Percentiles rank a stretch among this genome's conserved stretches.
Conservation (phyloP, 1,284 basidiomycete genomes). For the Malassezia brasiliensis region DNA sequence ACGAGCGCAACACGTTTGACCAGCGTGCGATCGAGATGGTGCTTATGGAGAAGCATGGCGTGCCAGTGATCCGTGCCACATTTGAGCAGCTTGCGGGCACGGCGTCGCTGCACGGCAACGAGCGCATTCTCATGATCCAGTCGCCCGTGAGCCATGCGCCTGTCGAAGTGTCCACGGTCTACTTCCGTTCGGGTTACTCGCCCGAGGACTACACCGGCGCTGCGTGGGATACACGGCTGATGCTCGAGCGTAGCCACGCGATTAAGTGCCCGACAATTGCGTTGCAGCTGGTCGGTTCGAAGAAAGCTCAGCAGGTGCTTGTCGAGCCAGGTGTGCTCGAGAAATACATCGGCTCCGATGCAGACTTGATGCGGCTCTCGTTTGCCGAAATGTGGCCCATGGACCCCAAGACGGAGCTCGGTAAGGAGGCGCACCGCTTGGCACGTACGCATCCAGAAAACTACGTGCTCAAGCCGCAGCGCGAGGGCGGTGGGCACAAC, state of each 20-base stretch:
- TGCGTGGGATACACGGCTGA: slow-evolving; percentile 62
- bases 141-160: neutral
- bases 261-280: slow-evolving; percentile 89
- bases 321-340: slow-evolving; percentile 66
- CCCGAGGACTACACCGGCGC: slow-evolving; percentile 66
- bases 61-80: slow-evolving; percentile 26
- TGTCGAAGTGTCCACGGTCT: slow-evolving; percentile 69
- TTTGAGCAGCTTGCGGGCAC: slow-evolving; percentile 25
- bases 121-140: slow-evolving; percentile 4
- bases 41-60: slow-evolving; percentile 57
- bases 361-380: slow-evolving; percentile 18
- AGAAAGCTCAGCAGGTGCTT: slow-evolving; percentile 88
- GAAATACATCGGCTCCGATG: slow-evolving; percentile 52
- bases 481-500: slow-evolving; percentile 95
- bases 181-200: slow-evolving; percentile 78
- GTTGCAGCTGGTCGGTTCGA: slow-evolving; percentile 84
- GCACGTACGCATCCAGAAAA: slow-evolving; percentile 55
- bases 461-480: slow-evolving; percentile 86
- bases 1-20: slow-evolving; percentile 93
- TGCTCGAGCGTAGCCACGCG: slow-evolving; percentile 67
- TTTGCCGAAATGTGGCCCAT: slow-evolving; percentile 42
- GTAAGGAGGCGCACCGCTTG: slow-evolving; percentile 53
- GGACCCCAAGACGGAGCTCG: slow-evolving; percentile 50
- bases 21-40: slow-evolving; percentile 81
- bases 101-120: slow-evolving; percentile 5